Conservation (phyloP, 331 rosid species). For the Arachis monticola region DNA sequence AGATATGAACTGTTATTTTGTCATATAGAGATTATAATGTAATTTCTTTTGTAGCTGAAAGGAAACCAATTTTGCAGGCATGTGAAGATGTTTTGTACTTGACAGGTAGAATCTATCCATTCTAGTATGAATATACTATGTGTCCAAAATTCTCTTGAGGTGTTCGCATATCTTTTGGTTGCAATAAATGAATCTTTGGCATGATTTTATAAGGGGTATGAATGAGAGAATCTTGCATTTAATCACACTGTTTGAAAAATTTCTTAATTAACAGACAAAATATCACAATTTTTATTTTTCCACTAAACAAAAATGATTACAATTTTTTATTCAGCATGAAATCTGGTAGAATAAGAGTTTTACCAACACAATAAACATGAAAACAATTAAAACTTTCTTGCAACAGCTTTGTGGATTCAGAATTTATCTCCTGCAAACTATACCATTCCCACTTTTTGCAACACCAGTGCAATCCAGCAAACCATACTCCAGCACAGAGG, state of each 20-base stretch:
- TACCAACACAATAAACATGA: background rate
- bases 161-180: background rate
- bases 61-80: background rate
- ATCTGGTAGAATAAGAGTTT: background rate
- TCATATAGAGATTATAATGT: background rate
- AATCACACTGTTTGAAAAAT: background rate
- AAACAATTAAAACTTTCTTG: constrained; percentile 8
- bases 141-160: background rate
- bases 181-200: constrained; percentile 5
- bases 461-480: constrained; percentile 64
- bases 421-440: constrained; percentile 77
- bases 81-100: no score
- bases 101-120: no score
- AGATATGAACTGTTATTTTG: background rate
- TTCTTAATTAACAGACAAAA: constrained; percentile 22
- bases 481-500: constrained; percentile 38
- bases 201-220: background rate
- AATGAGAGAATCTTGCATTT: background rate
- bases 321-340: constrained; percentile 25
- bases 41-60: background rate
- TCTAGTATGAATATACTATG: background rate
- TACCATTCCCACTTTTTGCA: constrained; percentile 72
- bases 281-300: background rate
- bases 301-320: background rate
- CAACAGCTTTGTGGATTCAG: background rate